Percentiles rank a stretch among this genome's conserved stretches.
Evolutionary conservation across 805 yeast genomes (phyloP).

Genomic region (Spathaspora sp.): DNA sequence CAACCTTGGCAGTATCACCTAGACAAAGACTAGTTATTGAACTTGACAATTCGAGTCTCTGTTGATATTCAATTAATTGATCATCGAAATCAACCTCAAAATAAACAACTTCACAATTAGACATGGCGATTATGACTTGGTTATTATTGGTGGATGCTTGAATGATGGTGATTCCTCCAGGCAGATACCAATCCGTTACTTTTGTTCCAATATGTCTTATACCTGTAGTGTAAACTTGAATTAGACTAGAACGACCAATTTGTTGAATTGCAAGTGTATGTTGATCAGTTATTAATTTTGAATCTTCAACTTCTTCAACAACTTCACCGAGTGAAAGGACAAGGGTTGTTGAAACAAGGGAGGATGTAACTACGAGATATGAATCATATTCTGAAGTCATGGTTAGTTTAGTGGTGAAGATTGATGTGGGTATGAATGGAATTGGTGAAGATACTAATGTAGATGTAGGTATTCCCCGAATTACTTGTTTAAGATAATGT

Average conservation of each 20-base stretch:
- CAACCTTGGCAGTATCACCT: constrained; percentile 43
- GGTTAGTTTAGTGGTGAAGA: constrained; percentile 59
- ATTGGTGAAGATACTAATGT: constrained; percentile 72
- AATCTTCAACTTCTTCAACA: constrained; percentile 69
- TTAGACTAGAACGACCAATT: constrained; percentile 57
- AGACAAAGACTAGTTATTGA: constrained; percentile 45
- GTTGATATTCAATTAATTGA: constrained; percentile 67
- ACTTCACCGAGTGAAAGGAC: constrained; percentile 77
- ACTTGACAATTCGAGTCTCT: constrained; percentile 50
- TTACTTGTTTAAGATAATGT: constrained; percentile 42
- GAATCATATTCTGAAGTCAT: constrained; percentile 49
- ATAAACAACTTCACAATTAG: constrained; percentile 73
- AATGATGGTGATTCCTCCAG: constrained; percentile 64
- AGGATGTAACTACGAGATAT: constrained; percentile 58
- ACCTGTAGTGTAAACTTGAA: constrained; percentile 73
- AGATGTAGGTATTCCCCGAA: constrained; percentile 56
- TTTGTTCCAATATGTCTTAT: constrained; percentile 48
- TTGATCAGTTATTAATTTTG: constrained; percentile 54
- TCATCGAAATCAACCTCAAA: constrained; percentile 73
- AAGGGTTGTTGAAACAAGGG: constrained; percentile 59
- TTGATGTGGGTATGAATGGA: constrained; percentile 56
- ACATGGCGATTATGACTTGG: constrained; percentile 69
- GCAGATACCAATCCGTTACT: constrained; percentile 76
- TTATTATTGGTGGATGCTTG: constrained; percentile 59
- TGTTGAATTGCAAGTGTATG: constrained; percentile 68